Evolutionary conservation across 2,329 filamentous ascomycete genomes (phyloP).

Genomic region (Aspergillus luchuensis): DNA sequence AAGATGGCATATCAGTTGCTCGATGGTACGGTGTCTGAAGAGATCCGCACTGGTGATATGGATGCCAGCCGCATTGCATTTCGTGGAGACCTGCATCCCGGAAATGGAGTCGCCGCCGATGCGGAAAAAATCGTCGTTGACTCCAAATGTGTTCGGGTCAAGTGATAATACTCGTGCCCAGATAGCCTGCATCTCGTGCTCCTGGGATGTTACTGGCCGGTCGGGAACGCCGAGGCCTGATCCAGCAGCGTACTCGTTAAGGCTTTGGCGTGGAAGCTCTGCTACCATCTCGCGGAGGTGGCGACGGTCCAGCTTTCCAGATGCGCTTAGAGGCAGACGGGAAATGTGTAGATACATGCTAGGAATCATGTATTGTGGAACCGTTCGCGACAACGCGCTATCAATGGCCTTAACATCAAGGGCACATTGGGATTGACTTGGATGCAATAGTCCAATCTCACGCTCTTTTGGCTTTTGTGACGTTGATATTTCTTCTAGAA

Average conservation of each 20-base stretch:
- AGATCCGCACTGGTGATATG: constrained; percentile 3
- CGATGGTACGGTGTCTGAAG: not conserved
- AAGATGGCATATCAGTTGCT: not conserved
- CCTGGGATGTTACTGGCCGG: constrained; percentile 27
- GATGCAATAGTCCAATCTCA: not conserved
- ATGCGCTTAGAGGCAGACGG: not conserved
- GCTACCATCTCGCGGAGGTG: not conserved
- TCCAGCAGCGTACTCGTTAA: not conserved
- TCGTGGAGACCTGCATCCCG: constrained; percentile 19
- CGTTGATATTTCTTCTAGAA: not conserved
- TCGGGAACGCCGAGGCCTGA: constrained; percentile 38
- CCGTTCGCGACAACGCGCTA: not conserved
- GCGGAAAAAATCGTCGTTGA: constrained; percentile 26
- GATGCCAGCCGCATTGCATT: constrained; percentile 11
- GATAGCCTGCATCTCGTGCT: constrained; percentile 9
- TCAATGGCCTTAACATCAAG: not conserved
- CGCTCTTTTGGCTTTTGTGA: not conserved
- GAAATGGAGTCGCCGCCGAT: constrained; percentile 24
- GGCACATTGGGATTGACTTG: not conserved
- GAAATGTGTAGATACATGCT: not conserved
- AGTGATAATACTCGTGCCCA: constrained; percentile 17
- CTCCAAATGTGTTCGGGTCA: not conserved
- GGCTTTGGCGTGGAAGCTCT: not conserved
- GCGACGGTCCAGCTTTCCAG: not conserved
- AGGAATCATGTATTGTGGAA: not conserved